Conservation (phyloP, 139 green algal species). For the Chlorella ohadii region DNA sequence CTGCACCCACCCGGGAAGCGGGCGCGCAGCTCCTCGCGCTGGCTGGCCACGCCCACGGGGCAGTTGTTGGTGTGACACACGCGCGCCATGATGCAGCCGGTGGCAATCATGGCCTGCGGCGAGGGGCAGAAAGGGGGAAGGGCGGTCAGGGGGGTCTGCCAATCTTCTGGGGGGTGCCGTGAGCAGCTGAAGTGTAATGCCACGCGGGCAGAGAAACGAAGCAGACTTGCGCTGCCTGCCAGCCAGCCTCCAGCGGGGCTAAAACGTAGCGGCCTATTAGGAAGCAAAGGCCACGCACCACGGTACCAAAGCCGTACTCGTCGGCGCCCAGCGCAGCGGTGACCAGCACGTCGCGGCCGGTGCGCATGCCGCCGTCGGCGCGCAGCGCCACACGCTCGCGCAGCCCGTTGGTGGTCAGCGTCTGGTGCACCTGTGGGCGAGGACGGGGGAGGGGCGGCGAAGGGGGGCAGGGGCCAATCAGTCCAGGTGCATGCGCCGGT, state of each 20-base stretch:
- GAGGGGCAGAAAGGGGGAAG: no score
- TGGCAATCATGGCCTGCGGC: slow-evolving; percentile 95
- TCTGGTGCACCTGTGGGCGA: slow-evolving; percentile 62
- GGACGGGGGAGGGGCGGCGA: background rate
- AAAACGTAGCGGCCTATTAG: no score
- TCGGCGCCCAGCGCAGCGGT: slow-evolving; percentile 92
- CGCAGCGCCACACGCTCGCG: slow-evolving; percentile 94
- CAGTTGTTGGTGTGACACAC: slow-evolving; percentile 99
- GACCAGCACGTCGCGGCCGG: slow-evolving; percentile 92
- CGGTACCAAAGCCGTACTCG: slow-evolving; percentile 98
- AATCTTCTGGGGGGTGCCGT: no score
- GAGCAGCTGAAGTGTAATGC: no score
- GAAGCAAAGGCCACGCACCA: slow-evolving; percentile 52
- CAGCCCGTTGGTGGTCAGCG: slow-evolving; percentile 91
- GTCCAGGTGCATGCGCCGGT: no score
- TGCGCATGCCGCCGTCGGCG: slow-evolving; percentile 95
- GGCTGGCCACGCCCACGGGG: slow-evolving; percentile 96
- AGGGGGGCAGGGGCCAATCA: no score
- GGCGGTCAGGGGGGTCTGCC: background rate
- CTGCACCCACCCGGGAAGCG: slow-evolving; percentile 89
- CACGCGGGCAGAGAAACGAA: no score
- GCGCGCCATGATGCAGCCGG: slow-evolving; percentile 99
- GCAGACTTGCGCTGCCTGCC: no score
- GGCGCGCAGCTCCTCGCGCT: slow-evolving; percentile 97
- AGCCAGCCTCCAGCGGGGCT: no score